phyloP scores from a whole-genome alignment of 805 yeast genomes.

The Lipomyces anomalus region DNA sequence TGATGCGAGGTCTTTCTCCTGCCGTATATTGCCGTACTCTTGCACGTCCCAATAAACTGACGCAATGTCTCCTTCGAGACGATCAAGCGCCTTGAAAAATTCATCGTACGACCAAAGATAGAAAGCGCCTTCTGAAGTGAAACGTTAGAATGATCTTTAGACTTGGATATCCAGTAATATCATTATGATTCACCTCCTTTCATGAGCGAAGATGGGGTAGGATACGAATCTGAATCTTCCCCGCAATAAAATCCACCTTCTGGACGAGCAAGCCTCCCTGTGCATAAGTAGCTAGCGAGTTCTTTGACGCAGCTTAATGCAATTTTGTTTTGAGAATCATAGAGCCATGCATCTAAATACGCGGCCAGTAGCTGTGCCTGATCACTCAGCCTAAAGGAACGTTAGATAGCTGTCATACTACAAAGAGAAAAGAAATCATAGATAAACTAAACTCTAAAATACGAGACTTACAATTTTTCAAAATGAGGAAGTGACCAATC shows the following conservation, averaged over 20 bases:
- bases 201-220: constrained; percentile 8
- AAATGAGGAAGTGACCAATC: constrained; percentile 40
- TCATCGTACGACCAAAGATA: constrained; percentile 36
- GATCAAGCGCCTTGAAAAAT: constrained; percentile 27
- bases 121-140: constrained; percentile 35
- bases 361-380: constrained; percentile 36
- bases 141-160: too few relatives aligned
- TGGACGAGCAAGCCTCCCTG: constrained; percentile 25
- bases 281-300: constrained; percentile 25
- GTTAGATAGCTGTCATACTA: neutral
- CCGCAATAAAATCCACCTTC: constrained; percentile 33
- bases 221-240: constrained; percentile 33
- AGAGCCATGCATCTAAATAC: constrained; percentile 28
- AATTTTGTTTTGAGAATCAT: constrained; percentile 24
- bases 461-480: constrained; percentile 34
- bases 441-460: too few relatives aligned
- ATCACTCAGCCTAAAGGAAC: constrained; percentile 28
- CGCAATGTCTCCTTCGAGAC: constrained; percentile 29
- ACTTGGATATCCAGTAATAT: too few relatives aligned
- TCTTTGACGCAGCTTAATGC: constrained; percentile 25
- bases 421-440: neutral
- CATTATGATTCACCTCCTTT: too few relatives aligned
- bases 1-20: constrained; percentile 30
- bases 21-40: constrained; percentile 35
- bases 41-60: constrained; percentile 35